These are phyloP conservation scores for Albugo candida DNA, from an alignment of 352 stramenopile genomes.

Conservation along the genomic window DNA sequence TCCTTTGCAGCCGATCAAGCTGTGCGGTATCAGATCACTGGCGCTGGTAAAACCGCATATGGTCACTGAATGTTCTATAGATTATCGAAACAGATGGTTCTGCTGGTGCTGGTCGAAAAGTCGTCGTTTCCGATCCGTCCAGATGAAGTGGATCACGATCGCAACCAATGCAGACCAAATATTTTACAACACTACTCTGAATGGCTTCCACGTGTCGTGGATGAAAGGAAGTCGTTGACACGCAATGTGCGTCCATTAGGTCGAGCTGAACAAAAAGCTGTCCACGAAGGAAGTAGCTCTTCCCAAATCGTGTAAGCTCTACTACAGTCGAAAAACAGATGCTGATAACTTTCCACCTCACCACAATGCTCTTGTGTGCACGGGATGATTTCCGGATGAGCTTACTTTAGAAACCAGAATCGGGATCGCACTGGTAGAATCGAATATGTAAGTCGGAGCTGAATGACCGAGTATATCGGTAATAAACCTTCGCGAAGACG, in stretches of 20 bases:
- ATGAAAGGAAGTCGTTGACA: background rate
- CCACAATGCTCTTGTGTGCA: slow-evolving; percentile 3
- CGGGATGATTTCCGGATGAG: background rate
- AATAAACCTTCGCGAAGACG: slow-evolving; percentile 2
- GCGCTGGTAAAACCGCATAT: background rate
- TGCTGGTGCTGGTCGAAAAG: slow-evolving; percentile 1
- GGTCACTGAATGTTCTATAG: background rate
- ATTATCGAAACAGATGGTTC: background rate
- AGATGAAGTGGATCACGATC: slow-evolving; percentile 5
- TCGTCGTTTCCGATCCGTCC: slow-evolving; percentile 3
- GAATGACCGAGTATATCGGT: slow-evolving; percentile 3
- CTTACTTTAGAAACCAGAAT: slow-evolving; percentile 4
- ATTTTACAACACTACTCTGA: background rate
- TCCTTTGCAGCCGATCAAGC: too few relatives aligned
- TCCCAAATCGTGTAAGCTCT: slow-evolving; percentile 1
- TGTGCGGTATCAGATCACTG: background rate
- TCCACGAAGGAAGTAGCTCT: background rate
- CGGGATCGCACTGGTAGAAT: slow-evolving; percentile 5
- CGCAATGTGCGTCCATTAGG: slow-evolving; percentile 4
- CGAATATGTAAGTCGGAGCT: slow-evolving; percentile 6
- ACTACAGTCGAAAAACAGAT: slow-evolving; percentile 6
- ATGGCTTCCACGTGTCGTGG: slow-evolving; percentile 1
- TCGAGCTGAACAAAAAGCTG: background rate
- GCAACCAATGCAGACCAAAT: slow-evolving; percentile 3
- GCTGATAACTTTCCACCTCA: slow-evolving; percentile 4